A percentile compares a stretch with the other conserved stretches of the same genome.
Conservation (phyloP, 2,329 filamentous ascomycete species). For the Apiospora pterosperma region DNA sequence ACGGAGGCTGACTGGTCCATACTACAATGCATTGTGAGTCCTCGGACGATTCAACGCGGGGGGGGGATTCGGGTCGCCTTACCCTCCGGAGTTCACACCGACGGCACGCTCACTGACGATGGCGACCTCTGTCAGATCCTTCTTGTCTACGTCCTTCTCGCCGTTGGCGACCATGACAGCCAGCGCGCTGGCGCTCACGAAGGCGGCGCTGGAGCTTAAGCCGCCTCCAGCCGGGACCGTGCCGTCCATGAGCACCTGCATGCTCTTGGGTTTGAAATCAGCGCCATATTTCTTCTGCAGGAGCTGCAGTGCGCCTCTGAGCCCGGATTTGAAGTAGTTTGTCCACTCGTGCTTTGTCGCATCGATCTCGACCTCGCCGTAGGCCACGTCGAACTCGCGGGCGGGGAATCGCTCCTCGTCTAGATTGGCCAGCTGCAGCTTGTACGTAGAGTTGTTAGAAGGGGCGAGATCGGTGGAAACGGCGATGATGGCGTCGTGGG, state of each 20-base stretch:
- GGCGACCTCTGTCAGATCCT: conserved; percentile 84
- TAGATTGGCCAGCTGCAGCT: conserved; percentile 77
- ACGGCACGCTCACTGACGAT: conserved; percentile 93
- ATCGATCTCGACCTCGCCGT: conserved; percentile 72
- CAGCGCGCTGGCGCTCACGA: conserved; percentile 85
- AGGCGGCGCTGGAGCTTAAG: conserved; percentile 88
- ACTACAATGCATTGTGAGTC: conserved; percentile 37
- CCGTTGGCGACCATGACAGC: conserved; percentile 86
- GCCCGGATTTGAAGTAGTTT: conserved; percentile 96
- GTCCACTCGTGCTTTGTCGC: conserved; percentile 87
- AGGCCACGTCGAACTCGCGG: conserved; percentile 69
- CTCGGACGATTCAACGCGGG: not conserved
- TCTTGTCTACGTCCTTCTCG: conserved; percentile 77
- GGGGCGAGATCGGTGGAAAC: conserved; percentile 53
- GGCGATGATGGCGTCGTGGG: conserved; percentile 85
- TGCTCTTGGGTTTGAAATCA: conserved; percentile 65
- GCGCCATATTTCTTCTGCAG: conserved; percentile 62
- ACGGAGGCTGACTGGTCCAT: conserved; percentile 99
- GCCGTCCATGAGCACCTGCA: conserved; percentile 88
- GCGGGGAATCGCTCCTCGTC: conserved; percentile 71
- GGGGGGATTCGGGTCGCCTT: conserved; percentile 30
- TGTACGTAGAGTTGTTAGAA: conserved; percentile 51
- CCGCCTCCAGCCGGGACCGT: conserved; percentile 90
- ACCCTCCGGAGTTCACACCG: conserved; percentile 94
- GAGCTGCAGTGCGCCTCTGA: conserved; percentile 76